Percentiles rank a stretch among this genome's conserved stretches.
Evolutionary conservation across 495 filamentous ascomycete species (phyloP).

Genomic region (Hypoxylon trugodes): DNA sequence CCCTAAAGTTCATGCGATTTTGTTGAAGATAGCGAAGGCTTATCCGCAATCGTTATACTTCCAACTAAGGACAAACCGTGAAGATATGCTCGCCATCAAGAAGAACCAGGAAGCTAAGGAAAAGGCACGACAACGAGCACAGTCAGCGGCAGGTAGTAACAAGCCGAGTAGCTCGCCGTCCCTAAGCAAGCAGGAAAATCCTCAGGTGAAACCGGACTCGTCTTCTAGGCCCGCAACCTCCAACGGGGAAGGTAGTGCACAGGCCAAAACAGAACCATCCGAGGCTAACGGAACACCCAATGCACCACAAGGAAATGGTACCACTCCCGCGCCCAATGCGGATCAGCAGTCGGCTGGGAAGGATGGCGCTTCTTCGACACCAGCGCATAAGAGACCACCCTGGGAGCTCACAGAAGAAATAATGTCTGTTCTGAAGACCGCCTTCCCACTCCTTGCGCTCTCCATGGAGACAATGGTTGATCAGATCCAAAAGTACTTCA

Average conservation of each 20-base stretch:
- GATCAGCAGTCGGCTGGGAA: conserved; percentile 44
- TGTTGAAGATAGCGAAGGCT: conserved; percentile 91
- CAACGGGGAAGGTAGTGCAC: conserved; percentile 50
- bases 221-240: conserved; percentile 59
- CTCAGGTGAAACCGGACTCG: conserved; percentile 56
- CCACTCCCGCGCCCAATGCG: conserved; percentile 46
- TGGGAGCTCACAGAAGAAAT: conserved; percentile 98
- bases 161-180: conserved; percentile 53
- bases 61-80: conserved; percentile 88
- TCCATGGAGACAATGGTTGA: conserved; percentile 99
- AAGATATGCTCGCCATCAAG: conserved; percentile 93
- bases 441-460: conserved; percentile 91
- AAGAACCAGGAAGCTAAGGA: conserved; percentile 85
- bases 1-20: conserved; percentile 78
- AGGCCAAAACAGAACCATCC: conserved; percentile 53
- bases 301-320: conserved; percentile 38
- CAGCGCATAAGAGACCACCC: conserved; percentile 73
- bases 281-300: conserved; percentile 55
- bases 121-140: conserved; percentile 61
- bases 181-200: conserved; percentile 41
- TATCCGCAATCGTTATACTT: conserved; percentile 97
- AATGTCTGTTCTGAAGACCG: conserved; percentile 90
- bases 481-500: conserved; percentile 97
- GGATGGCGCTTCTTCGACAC: conserved; percentile 47
- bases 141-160: conserved; percentile 49